phyloP scores from a whole-genome alignment of 495 filamentous ascomycete species.

The Amorphotheca resinae region DNA sequence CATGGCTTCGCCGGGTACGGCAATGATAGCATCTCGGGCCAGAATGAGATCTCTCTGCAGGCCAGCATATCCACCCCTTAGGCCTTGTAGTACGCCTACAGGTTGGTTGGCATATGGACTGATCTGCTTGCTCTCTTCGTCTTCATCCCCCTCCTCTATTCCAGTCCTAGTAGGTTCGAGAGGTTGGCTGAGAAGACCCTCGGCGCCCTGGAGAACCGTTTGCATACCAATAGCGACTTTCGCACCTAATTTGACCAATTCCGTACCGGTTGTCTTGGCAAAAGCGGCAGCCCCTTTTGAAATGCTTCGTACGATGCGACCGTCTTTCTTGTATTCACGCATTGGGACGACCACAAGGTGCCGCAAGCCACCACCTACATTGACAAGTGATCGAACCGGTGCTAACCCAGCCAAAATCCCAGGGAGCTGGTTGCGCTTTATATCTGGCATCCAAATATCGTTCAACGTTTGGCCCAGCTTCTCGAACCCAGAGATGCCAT shows the following conservation, averaged over 20 bases:
- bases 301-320: constrained; percentile 80
- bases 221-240: constrained; percentile 94
- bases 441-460: constrained; percentile 94
- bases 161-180: constrained; percentile 14
- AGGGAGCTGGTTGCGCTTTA: constrained; percentile 81
- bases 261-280: constrained; percentile 81
- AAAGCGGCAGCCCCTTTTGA: constrained; percentile 82
- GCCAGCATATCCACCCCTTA: constrained; percentile 67
- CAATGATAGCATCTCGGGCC: constrained; percentile 81
- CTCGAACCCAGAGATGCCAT: constrained; percentile 83
- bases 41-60: constrained; percentile 77
- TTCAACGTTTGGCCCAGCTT: constrained; percentile 78
- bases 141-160: constrained; percentile 43
- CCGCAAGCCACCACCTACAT: constrained; percentile 73
- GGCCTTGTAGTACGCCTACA: constrained; percentile 69
- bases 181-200: constrained; percentile 47
- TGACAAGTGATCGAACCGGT: constrained; percentile 76
- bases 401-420: constrained; percentile 83
- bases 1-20: constrained; percentile 83
- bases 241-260: constrained; percentile 83
- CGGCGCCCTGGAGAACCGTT: constrained; percentile 74
- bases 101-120: constrained; percentile 91
- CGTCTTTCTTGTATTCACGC: constrained; percentile 86
- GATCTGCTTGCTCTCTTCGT: constrained; percentile 60
- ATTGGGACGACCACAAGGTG: constrained; percentile 83